phyloP scores from a whole-genome alignment of 202 grass and related monocot species.

The Panicum virgatum region DNA sequence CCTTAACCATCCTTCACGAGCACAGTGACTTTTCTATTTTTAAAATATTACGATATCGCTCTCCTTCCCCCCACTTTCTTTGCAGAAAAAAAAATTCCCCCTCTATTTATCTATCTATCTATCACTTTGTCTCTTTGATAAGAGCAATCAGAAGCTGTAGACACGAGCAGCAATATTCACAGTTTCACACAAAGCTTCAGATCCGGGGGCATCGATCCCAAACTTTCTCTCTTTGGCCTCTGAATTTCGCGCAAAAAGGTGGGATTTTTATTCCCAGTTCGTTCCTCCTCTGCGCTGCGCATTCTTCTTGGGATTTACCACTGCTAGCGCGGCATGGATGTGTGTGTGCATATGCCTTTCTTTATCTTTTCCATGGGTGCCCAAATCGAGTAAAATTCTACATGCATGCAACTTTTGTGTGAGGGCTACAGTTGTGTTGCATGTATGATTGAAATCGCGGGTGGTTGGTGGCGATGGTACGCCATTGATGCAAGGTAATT shows the following conservation, averaged over 20 bases:
- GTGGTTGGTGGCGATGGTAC: constrained; percentile 10
- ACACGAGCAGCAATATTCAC: background rate
- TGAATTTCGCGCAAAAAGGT: constrained; percentile 42
- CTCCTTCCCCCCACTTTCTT: constrained; percentile 47
- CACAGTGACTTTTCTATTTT: constrained; percentile 53
- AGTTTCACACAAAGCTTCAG: constrained; percentile 48
- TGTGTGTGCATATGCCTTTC: constrained; percentile 31
- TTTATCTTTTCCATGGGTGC: constrained; percentile 39
- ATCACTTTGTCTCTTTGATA: constrained; percentile 44
- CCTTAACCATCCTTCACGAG: constrained; percentile 56
- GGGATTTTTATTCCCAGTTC: constrained; percentile 32
- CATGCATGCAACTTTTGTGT: constrained; percentile 52
- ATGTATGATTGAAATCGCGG: background rate
- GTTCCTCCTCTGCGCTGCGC: background rate
- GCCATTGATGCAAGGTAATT: constrained; percentile 36
- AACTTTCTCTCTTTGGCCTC: constrained; percentile 46
- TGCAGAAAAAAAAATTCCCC: constrained; percentile 4
- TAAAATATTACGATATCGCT: constrained; percentile 53
- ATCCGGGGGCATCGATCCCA: constrained; percentile 80
- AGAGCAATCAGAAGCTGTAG: constrained; percentile 18
- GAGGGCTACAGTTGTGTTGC: constrained; percentile 44
- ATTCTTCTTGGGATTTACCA: constrained; percentile 61
- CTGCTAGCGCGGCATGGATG: constrained; percentile 47
- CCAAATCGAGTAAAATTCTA: constrained; percentile 67
- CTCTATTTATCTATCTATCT: constrained; percentile 19